Evolutionary conservation across 2,329 filamentous ascomycete species (phyloP), one percentile per base, ranked within the genome.

Genomic region (Phyllosticta capitalensis): DNA sequence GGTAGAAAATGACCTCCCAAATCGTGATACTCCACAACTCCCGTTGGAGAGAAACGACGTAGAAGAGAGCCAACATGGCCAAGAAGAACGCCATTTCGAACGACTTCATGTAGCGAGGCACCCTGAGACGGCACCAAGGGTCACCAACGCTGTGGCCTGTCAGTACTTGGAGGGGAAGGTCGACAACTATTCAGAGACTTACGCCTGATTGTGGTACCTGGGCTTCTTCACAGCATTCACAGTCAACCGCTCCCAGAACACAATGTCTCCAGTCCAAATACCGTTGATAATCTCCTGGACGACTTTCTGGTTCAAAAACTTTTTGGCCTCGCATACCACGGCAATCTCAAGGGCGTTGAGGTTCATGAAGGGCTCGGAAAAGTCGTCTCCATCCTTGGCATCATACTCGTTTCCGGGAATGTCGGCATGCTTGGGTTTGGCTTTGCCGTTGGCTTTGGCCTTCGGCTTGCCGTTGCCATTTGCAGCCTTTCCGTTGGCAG

Each of bases 321-420:
- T 88, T 75, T 95, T 95, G 28, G 89, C 89, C 61, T 89, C 82
- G 12, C 87, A 87, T 20, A 95, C 84, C 52, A 87, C 86, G 24
- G 90, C 90, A 67, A 95, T 92, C 69, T 95, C 90, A 17, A 97
- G 79, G 1, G 90, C 90, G 70, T 94, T 96, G 54, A 96, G 79
- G 19, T 87, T 85, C 38, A 85, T 84, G 69, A 95, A 95, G 0
- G 85, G 82, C 0, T 83, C 81, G 0, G 87, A 88, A 26, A 88
- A 83, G 55, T 88, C 83, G 7, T 82, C 79, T 10, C 81, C 78
- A 5, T 77, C 74, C 3, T 72, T 54, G 24, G 68, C 64, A 10
- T 75, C 71, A 65, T 65, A 59, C 53, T 62, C 61, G 30, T 60
- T 54, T 22, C 28, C 56, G 9, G 58, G 58, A 52, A 59, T 63